These are phyloP conservation scores for Hypomyces perniciosus DNA, from an alignment of 2,329 filamentous ascomycete genomes.

Conservation along the genomic window DNA sequence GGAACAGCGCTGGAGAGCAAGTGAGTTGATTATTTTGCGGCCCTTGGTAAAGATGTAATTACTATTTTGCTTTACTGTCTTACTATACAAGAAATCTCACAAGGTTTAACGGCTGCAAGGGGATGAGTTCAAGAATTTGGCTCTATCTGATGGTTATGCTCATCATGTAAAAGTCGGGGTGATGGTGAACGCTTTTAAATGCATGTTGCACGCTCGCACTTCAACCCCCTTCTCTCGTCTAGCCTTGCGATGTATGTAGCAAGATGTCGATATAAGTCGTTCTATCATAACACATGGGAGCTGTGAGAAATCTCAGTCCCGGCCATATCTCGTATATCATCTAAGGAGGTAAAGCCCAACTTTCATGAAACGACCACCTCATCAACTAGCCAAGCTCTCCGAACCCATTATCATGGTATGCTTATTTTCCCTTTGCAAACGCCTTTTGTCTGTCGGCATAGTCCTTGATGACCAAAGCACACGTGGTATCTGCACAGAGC, in stretches of 20 bases:
- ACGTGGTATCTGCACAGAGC: slow-evolving; percentile 81
- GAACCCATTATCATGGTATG: not conserved
- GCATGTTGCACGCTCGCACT: not conserved
- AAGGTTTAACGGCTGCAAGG: not conserved
- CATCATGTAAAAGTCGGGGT: slow-evolving; percentile 4
- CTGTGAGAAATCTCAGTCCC: no score
- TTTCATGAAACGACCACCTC: not conserved
- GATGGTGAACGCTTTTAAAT: not conserved
- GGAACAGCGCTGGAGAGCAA: not conserved
- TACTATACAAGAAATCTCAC: not conserved
- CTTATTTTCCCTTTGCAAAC: slow-evolving; percentile 35
- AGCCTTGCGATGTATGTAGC: no score
- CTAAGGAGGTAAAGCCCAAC: no score
- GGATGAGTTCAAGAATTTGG: slow-evolving; percentile 1
- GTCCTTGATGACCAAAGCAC: slow-evolving; percentile 76
- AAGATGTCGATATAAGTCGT: no score
- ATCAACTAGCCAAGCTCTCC: not conserved
- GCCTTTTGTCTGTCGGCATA: slow-evolving; percentile 59
- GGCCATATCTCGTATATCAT: no score
- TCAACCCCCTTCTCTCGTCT: not conserved
- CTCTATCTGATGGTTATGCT: slow-evolving; percentile 7
- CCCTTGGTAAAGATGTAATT: not conserved
- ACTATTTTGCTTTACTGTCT: not conserved
- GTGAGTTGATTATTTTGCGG: not conserved
- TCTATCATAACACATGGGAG: no score